Evolutionary conservation across 1,284 basidiomycete species (phyloP).

Genomic region (Leccinum subspadiceum): DNA sequence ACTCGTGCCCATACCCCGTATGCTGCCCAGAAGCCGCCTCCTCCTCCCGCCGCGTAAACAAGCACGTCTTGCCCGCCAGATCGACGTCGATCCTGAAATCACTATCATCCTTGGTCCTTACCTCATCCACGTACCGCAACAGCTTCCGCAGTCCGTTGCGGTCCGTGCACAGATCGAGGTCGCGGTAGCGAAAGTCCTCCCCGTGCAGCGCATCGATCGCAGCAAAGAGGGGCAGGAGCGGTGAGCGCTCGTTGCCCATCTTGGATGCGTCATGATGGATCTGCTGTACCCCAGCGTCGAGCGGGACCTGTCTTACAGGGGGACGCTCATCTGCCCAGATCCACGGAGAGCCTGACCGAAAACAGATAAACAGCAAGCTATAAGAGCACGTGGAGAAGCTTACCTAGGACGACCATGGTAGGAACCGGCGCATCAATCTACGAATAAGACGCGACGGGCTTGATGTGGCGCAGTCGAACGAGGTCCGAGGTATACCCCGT

Average conservation of each 20-base stretch:
- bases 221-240: slow-evolving; percentile 35
- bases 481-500: slow-evolving; percentile 14
- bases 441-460: slow-evolving; percentile 34
- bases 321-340: slow-evolving; percentile 30
- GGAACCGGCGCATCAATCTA: slow-evolving; percentile 32
- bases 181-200: slow-evolving; percentile 26
- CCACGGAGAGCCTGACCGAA: slow-evolving; percentile 28
- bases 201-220: slow-evolving; percentile 35
- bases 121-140: slow-evolving; percentile 29
- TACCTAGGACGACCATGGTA: slow-evolving; percentile 35
- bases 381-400: slow-evolving; percentile 14
- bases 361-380: neutral
- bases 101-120: slow-evolving; percentile 8
- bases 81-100: slow-evolving; percentile 40
- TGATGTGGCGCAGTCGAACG: slow-evolving; percentile 27
- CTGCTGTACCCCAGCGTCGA: slow-evolving; percentile 28
- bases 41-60: slow-evolving; percentile 33
- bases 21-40: slow-evolving; percentile 1
- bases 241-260: slow-evolving; percentile 30
- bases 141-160: slow-evolving; percentile 39
- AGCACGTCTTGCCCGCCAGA: slow-evolving; percentile 29
- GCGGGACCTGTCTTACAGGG: slow-evolving; percentile 24
- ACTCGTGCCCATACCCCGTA: slow-evolving; percentile 35
- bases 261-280: slow-evolving; percentile 35
- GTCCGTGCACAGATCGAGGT: slow-evolving; percentile 36